Conservation (phyloP, 441 rosid genomes). For the Syzygium syzygioides region DNA sequence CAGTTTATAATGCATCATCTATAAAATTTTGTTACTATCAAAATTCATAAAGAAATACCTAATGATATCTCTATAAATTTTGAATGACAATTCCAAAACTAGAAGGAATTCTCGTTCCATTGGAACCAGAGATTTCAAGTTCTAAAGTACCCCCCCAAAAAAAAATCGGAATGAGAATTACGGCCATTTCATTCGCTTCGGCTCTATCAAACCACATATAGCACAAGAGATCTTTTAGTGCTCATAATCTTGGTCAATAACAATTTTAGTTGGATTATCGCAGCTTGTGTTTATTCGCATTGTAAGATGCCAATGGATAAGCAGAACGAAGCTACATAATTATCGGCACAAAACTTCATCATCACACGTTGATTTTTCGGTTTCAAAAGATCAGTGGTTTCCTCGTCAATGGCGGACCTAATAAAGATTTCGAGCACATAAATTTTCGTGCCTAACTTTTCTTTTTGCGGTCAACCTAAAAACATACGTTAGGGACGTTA, state of each 20-base stretch:
- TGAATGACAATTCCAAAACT: not conserved
- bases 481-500: too few relatives aligned
- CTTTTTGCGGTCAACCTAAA: too few relatives aligned
- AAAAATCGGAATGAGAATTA: not conserved
- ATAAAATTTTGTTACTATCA: not conserved
- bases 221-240: not conserved
- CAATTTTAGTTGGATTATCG: not conserved
- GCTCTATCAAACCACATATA: not conserved
- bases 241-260: not conserved
- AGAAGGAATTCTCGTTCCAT: not conserved
- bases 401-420: too few relatives aligned
- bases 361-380: not conserved
- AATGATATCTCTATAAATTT: not conserved
- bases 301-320: not conserved
- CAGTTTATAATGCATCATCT: not conserved
- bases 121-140: not conserved
- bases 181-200: not conserved
- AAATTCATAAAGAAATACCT: not conserved
- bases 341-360: not conserved
- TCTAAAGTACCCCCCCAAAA: not conserved
- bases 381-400: not conserved
- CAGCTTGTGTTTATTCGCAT: not conserved
- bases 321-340: not conserved
- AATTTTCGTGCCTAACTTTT: too few relatives aligned
- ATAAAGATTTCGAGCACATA: too few relatives aligned